These are phyloP conservation scores for Trichosporon coremiiforme DNA, from an alignment of 1,284 basidiomycete species.

Conservation along the genomic window DNA sequence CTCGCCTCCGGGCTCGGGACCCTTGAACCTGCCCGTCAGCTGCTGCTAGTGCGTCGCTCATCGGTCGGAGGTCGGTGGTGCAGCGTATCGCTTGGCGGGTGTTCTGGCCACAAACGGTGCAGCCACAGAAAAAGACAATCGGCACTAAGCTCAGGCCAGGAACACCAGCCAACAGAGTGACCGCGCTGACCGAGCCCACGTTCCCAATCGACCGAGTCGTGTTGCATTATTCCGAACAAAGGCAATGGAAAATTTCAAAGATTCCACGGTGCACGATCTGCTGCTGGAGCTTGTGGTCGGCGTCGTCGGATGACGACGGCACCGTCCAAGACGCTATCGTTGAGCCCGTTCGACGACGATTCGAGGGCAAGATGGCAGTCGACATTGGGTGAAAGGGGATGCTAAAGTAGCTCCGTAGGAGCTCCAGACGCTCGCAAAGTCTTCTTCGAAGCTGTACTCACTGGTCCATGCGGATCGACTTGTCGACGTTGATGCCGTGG, in stretches of 20 bases:
- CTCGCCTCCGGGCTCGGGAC: constrained; percentile 60
- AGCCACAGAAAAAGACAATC: not conserved
- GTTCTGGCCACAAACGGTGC: not conserved
- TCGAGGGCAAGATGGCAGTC: not conserved
- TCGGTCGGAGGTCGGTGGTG: not conserved
- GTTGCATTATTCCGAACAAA: not conserved
- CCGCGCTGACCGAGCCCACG: not conserved
- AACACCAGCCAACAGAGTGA: not conserved
- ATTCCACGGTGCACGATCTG: not conserved
- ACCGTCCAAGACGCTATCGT: too few species aligned
- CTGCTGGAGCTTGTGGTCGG: not conserved
- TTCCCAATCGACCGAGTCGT: not conserved
- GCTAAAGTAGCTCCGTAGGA: not conserved
- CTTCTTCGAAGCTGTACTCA: constrained; percentile 34
- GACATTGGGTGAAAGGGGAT: too few species aligned
- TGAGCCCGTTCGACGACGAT: not conserved
- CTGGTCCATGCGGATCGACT: constrained; percentile 49
- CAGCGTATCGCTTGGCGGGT: not conserved
- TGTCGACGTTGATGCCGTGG: constrained; percentile 51
- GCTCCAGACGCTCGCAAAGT: not conserved
- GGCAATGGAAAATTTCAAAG: not conserved
- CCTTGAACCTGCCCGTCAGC: not conserved
- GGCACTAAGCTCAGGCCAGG: not conserved
- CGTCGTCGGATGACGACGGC: too few species aligned
- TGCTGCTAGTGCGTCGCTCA: not conserved